phyloP scores from a whole-genome alignment of 306 rosid genomes.

The Mucuna pruriens region DNA sequence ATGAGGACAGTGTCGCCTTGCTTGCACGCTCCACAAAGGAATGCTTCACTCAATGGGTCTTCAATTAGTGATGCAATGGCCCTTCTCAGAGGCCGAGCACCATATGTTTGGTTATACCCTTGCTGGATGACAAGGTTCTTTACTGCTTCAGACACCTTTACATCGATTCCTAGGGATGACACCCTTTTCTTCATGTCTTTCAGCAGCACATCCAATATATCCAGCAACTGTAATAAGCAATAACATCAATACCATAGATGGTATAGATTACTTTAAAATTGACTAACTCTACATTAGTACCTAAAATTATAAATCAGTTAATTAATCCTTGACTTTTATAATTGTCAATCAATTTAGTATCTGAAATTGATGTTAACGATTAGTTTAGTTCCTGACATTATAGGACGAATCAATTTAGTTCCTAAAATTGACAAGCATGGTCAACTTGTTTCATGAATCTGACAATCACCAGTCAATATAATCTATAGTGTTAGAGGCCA shows the following conservation, averaged over 20 bases:
- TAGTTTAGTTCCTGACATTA: neutral
- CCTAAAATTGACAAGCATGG: neutral
- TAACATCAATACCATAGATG: conserved; percentile 6
- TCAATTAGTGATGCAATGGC: conserved; percentile 70
- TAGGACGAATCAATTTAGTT: neutral
- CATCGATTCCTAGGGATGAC: conserved; percentile 55
- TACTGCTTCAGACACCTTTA: conserved; percentile 76
- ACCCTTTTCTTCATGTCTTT: conserved; percentile 74
- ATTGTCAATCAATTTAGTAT: neutral
- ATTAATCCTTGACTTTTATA: neutral
- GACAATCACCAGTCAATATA: neutral
- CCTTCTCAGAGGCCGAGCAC: conserved; percentile 84
- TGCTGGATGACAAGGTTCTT: conserved; percentile 62
- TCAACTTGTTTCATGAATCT: neutral
- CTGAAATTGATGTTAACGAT: neutral
- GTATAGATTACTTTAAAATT: neutral
- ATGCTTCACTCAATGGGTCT: conserved; percentile 77
- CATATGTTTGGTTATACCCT: conserved; percentile 76
- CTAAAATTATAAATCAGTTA: neutral
- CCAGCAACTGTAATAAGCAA: conserved; percentile 61
- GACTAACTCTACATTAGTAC: neutral
- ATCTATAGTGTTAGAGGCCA: neutral
- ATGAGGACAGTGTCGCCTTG: conserved; percentile 71
- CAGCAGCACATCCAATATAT: conserved; percentile 69
- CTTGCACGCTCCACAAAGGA: conserved; percentile 64